A percentile compares a stretch with the other conserved stretches of the same genome.
These are phyloP conservation scores for Gelatoporia subvermispora DNA, from an alignment of 768 basidiomycete genomes.

Conservation along the genomic window DNA sequence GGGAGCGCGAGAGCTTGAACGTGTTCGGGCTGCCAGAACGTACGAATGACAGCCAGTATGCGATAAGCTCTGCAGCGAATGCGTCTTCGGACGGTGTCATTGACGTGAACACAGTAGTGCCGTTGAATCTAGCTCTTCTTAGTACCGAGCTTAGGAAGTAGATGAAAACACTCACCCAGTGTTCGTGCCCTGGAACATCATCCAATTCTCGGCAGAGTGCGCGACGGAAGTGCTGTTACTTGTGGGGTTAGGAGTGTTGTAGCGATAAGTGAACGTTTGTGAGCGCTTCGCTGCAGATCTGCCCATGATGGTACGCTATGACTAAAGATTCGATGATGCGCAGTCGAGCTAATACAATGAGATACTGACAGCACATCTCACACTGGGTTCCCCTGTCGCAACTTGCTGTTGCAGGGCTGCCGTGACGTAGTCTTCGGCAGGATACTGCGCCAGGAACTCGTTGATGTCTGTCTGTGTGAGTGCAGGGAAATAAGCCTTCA, in stretches of 20 bases:
- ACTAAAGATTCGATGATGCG: not conserved
- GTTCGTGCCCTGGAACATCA: constrained; percentile 59
- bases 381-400: constrained; percentile 43
- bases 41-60: constrained; percentile 65
- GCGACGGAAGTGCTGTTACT: constrained; percentile 27
- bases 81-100: constrained; percentile 41
- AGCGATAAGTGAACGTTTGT: constrained; percentile 50
- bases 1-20: constrained; percentile 46
- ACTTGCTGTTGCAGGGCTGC: constrained; percentile 38
- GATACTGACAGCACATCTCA: constrained; percentile 49
- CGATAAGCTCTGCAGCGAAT: constrained; percentile 56
- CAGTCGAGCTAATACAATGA: not conserved
- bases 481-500: constrained; percentile 41
- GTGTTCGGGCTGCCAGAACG: constrained; percentile 52
- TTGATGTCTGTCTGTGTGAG: constrained; percentile 35
- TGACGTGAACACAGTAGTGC: constrained; percentile 44
- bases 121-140: constrained; percentile 33
- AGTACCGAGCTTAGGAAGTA: not conserved
- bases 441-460: constrained; percentile 39
- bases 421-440: constrained; percentile 38
- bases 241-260: constrained; percentile 52
- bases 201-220: constrained; percentile 63
- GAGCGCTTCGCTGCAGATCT: constrained; percentile 30
- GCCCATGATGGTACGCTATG: constrained; percentile 43
- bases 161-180: constrained; percentile 43